Conservation (phyloP, 352 stramenopile genomes). For the Phytopythium delawarense region DNA sequence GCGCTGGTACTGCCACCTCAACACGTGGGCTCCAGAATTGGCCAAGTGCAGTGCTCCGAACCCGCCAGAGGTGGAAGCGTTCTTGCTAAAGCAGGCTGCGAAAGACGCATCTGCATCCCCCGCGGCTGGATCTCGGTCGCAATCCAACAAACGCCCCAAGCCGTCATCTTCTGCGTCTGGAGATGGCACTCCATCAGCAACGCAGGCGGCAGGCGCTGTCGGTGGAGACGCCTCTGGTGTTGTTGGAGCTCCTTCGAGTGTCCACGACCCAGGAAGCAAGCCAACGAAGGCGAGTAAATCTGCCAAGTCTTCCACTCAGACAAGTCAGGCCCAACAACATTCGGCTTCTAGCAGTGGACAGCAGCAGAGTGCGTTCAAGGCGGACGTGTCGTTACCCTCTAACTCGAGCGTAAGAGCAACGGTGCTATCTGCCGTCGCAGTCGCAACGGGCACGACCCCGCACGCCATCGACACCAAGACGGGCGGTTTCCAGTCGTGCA, state of each 20-base stretch:
- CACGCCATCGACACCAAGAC: constrained; percentile 9
- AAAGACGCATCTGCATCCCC: constrained; percentile 25
- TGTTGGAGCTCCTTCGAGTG: background rate
- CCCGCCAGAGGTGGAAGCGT: constrained; percentile 64
- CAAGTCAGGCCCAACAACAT: background rate
- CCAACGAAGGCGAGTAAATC: constrained; percentile 1
- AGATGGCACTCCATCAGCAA: constrained; percentile 7
- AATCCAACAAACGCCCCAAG: constrained; percentile 48
- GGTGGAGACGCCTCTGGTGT: constrained; percentile 1
- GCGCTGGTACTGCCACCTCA: constrained; percentile 84
- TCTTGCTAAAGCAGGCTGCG: constrained; percentile 60
- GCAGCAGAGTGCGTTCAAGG: background rate
- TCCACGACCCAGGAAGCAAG: background rate
- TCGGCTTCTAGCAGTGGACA: background rate
- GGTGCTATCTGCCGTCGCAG: background rate
- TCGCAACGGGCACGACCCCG: constrained; percentile 6
- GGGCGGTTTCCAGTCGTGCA: background rate
- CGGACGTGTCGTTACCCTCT: background rate
- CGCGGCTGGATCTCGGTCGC: constrained; percentile 10
- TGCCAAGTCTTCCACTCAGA: background rate
- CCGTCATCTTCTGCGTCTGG: constrained; percentile 6
- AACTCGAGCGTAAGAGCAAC: background rate
- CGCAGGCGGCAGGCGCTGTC: background rate
- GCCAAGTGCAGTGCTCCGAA: constrained; percentile 69
- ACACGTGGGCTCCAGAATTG: constrained; percentile 72